Conservation (phyloP, 257 asterid species). For the Cynanchum wilfordii region DNA sequence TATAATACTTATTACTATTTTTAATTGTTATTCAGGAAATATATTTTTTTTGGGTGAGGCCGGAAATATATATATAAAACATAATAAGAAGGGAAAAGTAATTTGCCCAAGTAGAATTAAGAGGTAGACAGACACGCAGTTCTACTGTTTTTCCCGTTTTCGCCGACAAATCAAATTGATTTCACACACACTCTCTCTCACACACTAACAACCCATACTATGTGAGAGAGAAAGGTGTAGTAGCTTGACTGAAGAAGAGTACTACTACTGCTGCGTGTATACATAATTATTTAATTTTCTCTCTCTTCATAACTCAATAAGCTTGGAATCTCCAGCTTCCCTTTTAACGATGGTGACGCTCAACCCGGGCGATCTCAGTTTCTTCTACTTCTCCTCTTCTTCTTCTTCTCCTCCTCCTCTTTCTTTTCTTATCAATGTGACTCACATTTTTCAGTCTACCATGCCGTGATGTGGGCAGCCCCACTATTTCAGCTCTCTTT, state of each 20-base stretch:
- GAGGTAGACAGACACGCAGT: too few relatives aligned
- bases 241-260: not conserved
- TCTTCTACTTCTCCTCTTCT: slow-evolving; percentile 10
- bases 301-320: slow-evolving; percentile 37
- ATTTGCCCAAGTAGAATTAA: too few relatives aligned
- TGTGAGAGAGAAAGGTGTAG: not conserved
- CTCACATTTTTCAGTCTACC: not conserved
- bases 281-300: slow-evolving; percentile 7
- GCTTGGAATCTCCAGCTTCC: slow-evolving; percentile 62
- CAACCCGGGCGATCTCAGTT: slow-evolving; percentile 26
- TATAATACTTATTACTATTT: too few relatives aligned
- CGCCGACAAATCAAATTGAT: slow-evolving; percentile 47
- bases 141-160: slow-evolving; percentile 6
- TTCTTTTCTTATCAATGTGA: slow-evolving; percentile 2
- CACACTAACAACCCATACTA: not conserved
- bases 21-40: too few relatives aligned
- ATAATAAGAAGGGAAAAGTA: too few relatives aligned
- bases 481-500: not conserved
- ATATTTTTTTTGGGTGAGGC: too few relatives aligned
- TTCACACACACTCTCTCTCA: slow-evolving; percentile 3
- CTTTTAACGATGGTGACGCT: slow-evolving; percentile 57
- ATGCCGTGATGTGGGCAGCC: not conserved
- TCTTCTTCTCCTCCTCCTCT: not conserved
- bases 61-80: too few relatives aligned
- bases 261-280: not conserved